These are phyloP conservation scores for Dissoconium aciculare DNA, from an alignment of 2,329 filamentous ascomycete genomes.

Conservation along the genomic window DNA sequence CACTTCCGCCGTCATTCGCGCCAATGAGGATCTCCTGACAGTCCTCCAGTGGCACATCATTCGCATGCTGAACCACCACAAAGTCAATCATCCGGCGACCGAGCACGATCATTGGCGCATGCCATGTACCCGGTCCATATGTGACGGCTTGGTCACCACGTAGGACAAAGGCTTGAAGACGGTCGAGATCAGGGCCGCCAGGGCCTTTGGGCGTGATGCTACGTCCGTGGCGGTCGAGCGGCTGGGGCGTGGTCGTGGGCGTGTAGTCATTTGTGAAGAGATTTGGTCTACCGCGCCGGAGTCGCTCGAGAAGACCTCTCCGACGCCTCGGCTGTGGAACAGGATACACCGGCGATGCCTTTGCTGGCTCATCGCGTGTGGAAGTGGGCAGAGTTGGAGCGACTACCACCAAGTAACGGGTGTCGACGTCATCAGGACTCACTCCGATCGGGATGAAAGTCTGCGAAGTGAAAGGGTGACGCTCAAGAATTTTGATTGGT, in stretches of 20 bases:
- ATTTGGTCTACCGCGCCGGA: conserved; percentile 28
- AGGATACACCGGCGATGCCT: conserved; percentile 28
- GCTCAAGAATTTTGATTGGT: conserved; percentile 60
- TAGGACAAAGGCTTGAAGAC: conserved; percentile 64
- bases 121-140: conserved; percentile 84
- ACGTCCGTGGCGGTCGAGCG: conserved; percentile 3
- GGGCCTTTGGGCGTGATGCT: conserved; percentile 24
- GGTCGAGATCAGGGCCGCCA: conserved; percentile 57
- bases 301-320: conserved; percentile 25
- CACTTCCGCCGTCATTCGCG: conserved; percentile 17
- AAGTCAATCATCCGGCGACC: conserved; percentile 62
- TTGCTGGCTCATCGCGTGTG: conserved; percentile 4
- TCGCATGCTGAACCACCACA: conserved; percentile 77
- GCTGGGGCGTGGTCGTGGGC: conserved; percentile 17
- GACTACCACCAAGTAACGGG: conserved; percentile 70
- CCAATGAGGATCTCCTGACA: conserved; percentile 58
- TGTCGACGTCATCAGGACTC: conserved; percentile 30
- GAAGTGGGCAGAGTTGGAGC: conserved; percentile 53
- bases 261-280: conserved; percentile 38
- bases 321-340: conserved; percentile 17
- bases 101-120: conserved; percentile 88
- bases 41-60: conserved; percentile 68
- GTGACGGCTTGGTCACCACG: conserved; percentile 70
- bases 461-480: conserved; percentile 88
- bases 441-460: conserved; percentile 70